Evolutionary conservation across 176 grass and related monocot genomes (phyloP).

Genomic region (Oropetium thomaeum): DNA sequence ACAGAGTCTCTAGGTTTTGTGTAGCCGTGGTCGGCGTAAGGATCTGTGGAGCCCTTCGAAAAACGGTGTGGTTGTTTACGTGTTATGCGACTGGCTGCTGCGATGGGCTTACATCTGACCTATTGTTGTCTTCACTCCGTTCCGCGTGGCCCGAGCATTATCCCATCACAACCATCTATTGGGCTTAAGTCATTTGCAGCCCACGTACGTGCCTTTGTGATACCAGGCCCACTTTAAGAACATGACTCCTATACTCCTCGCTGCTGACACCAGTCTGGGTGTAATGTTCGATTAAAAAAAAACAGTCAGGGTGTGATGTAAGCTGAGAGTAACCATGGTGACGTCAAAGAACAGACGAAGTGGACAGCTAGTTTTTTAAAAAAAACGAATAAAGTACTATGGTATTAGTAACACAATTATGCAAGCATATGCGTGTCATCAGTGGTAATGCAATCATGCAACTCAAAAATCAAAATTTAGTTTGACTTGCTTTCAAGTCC

Average conservation of each 20-base stretch:
- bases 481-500: background rate
- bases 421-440: too few species aligned
- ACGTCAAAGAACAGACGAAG: background rate
- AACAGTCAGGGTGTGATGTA: too few species aligned
- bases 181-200: too few species aligned
- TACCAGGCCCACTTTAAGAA: too few species aligned
- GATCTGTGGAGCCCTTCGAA: background rate
- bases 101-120: background rate
- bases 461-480: background rate
- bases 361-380: background rate
- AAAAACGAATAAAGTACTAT: too few species aligned
- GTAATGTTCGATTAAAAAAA: too few species aligned
- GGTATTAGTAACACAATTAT: too few species aligned
- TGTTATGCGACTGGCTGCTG: background rate
- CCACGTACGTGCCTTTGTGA: too few species aligned
- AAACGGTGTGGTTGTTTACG: background rate
- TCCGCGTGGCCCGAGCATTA: background rate
- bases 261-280: too few species aligned
- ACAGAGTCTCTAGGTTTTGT: background rate
- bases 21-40: background rate
- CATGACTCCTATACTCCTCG: too few species aligned
- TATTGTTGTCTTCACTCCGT: background rate
- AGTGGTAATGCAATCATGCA: background rate
- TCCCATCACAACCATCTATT: background rate
- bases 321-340: background rate